Evolutionary conservation across 306 rosid genomes (phyloP), one percentile per base, ranked within the genome.

Genomic region (Medicago arabica): DNA sequence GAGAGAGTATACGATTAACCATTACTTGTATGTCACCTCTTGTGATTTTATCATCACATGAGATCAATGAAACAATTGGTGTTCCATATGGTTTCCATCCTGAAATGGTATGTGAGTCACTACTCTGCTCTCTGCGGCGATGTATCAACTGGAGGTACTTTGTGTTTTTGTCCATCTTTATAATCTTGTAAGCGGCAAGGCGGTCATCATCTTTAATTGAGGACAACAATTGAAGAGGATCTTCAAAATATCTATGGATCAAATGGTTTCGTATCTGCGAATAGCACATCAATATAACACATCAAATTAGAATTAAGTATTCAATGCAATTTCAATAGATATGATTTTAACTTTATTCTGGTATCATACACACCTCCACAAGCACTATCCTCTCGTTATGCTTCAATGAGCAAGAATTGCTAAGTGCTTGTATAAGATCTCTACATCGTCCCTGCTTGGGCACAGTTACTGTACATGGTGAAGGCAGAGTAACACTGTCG

Each of bases 401-500:
- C 87, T 90, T 92, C 91, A 95, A 71, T 67, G 96, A 90, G 88
- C 92, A 89, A 66, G 92, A 86, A 86, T 84, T 88, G 88, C 93
- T 87, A 77, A 95, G 93, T 13, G 91, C 93, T 86, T 92, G 98
- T 78, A 92, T 80, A 80, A 95, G 90, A 88, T 95, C 98, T 84
- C 89, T 88, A 87, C 93, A 90, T 50, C 98, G 92, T 46, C 98
- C 98, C 81, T 92, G 97, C 85, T 95, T 95, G 60, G 97, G 96
- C 71, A 92, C 98, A 51, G 96, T 92, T 41, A 90, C 97, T 61
- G 89, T 95, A 69, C 76, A 90, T 41, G 91, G 59, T 69, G 88
- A 87, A 69, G 98, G 97, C 75, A 80, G 77, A 65, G 88, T 71
- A 83, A 91, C 82, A 70, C 98, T 97, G 75, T 95, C 95, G 14